Evolutionary conservation across 2,329 filamentous ascomycete species (phyloP).

Genomic region (Byssochlamys sp.): DNA sequence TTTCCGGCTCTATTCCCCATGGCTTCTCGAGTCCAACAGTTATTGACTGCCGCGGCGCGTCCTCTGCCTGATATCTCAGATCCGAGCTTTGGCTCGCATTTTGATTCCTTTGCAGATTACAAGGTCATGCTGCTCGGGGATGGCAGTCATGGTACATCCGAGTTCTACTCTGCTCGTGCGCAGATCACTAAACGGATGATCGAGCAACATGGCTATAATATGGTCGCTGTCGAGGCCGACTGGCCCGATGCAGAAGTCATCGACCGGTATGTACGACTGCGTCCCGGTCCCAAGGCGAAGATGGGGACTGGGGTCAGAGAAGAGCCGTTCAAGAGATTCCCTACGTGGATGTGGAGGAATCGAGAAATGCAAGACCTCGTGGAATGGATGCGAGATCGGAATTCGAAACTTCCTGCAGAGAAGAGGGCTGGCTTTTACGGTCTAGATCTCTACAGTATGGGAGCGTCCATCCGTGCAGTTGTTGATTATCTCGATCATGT

Average conservation of each 20-base stretch:
- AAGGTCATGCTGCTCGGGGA: slow-evolving; percentile 39
- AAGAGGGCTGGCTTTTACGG: slow-evolving; percentile 39
- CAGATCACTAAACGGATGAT: slow-evolving; percentile 45
- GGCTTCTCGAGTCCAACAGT: slow-evolving; percentile 20
- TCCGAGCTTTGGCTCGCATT: slow-evolving; percentile 30
- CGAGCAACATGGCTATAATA: slow-evolving; percentile 41
- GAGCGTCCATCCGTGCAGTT: slow-evolving; percentile 37
- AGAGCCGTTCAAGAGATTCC: slow-evolving; percentile 42
- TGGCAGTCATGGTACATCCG: slow-evolving; percentile 45
- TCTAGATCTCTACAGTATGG: slow-evolving; percentile 45
- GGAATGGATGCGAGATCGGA: slow-evolving; percentile 43
- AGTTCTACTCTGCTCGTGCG: slow-evolving; percentile 45
- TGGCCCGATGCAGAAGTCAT: slow-evolving; percentile 46
- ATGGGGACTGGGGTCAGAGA: slow-evolving; percentile 19
- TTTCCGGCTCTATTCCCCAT: slow-evolving; percentile 5
- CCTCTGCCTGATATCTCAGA: slow-evolving; percentile 28
- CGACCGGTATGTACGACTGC: slow-evolving; percentile 42
- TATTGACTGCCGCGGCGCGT: slow-evolving; percentile 26
- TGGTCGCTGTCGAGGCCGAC: slow-evolving; percentile 45
- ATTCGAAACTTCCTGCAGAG: slow-evolving; percentile 22
- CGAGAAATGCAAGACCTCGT: slow-evolving; percentile 42
- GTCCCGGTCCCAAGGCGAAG: slow-evolving; percentile 28
- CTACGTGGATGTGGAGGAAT: slow-evolving; percentile 51
- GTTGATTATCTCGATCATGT: slow-evolving; percentile 41
- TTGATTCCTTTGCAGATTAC: slow-evolving; percentile 32